phyloP scores from a whole-genome alignment of 176 grass and related monocot species.

The Oryza glaberrima region DNA sequence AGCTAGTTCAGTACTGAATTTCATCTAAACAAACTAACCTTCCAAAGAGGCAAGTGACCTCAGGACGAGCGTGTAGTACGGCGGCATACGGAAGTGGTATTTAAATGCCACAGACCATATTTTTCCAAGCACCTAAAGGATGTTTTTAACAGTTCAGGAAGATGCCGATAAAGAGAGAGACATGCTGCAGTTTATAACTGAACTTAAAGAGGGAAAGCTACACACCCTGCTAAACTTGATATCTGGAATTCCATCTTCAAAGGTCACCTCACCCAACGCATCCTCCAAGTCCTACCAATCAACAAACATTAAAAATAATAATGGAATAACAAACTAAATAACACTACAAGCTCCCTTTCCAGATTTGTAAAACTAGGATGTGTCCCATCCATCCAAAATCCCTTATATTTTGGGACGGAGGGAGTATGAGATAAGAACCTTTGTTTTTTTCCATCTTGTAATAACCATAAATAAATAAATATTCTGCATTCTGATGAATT shows the following conservation, averaged over 20 bases:
- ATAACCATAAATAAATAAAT: background rate
- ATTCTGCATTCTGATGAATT: conserved; percentile 31
- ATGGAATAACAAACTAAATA: background rate
- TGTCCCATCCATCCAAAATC: too few species aligned
- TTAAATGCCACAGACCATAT: conserved; percentile 88
- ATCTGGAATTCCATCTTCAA: conserved; percentile 84
- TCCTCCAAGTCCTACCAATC: conserved; percentile 84
- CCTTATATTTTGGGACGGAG: too few species aligned
- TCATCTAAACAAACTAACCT: conserved; percentile 56
- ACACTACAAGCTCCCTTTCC: background rate
- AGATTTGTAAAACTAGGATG: too few species aligned
- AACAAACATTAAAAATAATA: background rate
- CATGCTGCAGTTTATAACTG: background rate
- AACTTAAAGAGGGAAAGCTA: conserved; percentile 35
- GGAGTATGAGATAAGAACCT: conserved; percentile 8
- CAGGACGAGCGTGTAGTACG: conserved; percentile 88
- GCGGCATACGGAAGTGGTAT: conserved; percentile 93
- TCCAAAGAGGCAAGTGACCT: conserved; percentile 91
- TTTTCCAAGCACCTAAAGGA: conserved; percentile 87
- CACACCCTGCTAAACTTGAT: conserved; percentile 90
- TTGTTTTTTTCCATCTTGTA: background rate
- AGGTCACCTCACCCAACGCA: conserved; percentile 79
- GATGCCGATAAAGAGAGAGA: conserved; percentile 4
- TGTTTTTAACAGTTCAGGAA: conserved; percentile 39
- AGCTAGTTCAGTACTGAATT: conserved; percentile 18